Evolutionary conservation across 306 rosid species (phyloP).

Genomic region (Cucurbita maxima): DNA sequence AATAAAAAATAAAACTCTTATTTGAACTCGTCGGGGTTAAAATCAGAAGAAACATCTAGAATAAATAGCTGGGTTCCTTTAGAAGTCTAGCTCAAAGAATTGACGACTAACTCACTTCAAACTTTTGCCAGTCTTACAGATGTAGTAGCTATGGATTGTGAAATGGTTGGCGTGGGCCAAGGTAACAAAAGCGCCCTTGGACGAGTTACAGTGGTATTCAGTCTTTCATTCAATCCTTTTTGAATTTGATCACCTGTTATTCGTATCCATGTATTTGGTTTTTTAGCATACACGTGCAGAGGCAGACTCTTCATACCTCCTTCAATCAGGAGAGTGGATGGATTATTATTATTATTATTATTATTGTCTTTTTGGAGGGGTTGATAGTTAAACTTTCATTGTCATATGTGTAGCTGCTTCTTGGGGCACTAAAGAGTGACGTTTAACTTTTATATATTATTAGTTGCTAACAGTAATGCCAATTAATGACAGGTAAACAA

Average conservation of each 20-base stretch:
- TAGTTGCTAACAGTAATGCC: slow-evolving; percentile 4
- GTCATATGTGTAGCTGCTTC: not conserved
- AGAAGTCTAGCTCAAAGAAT: not conserved
- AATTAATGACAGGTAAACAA: slow-evolving; percentile 60
- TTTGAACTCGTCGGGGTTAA: not conserved
- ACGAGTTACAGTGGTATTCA: slow-evolving; percentile 65
- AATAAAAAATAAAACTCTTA: no score
- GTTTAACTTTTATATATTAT: not conserved
- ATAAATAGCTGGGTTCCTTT: not conserved
- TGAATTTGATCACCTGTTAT: not conserved
- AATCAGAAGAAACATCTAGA: not conserved
- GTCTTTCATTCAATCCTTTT: slow-evolving; percentile 1
- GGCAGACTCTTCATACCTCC: not conserved
- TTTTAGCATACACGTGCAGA: not conserved
- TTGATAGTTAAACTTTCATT: not conserved
- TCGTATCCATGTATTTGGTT: not conserved
- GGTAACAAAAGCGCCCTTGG: slow-evolving; percentile 95
- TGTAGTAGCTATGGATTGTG: slow-evolving; percentile 87
- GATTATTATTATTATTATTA: not conserved
- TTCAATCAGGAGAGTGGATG: not conserved
- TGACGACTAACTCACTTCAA: not conserved
- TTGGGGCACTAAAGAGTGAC: not conserved
- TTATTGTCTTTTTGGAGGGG: not conserved
- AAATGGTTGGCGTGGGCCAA: slow-evolving; percentile 91
- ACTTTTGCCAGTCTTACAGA: slow-evolving; percentile 70